Base-by-base conservation (phyloP, 148 eudicot species). In the Rhododendron simsii region DNA sequence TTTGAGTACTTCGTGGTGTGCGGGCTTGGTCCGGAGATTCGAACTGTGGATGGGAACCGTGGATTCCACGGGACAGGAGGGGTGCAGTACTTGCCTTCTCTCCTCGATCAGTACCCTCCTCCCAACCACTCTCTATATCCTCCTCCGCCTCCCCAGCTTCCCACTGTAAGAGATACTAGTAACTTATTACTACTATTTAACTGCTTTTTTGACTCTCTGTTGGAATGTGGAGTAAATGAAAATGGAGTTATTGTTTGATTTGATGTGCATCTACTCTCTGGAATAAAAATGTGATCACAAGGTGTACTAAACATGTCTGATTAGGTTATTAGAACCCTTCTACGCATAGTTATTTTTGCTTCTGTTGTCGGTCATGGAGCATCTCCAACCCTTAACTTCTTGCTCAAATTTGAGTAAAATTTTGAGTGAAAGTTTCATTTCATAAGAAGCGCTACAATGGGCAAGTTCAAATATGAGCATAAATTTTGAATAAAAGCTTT, bases 1-100 rank as follows among this genome's bases (percentile, higher is more conserved):
- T 96, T 96, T 57, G 98, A 96, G 92, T 93, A 96, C 90, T 93
- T 96, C 89, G 95, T 96, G 74, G 98, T 96, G 78, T 96, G 98
- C 78, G 98, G 98, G 78, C 89, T 96, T 59, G 98, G 98, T 30
- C 92, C 98, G 3, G 96, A 96, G 90, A 93, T 96, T 78, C 92
- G 98, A 73, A 92, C 98, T 7, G 86, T 96, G 35, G 98, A 94
- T 8, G 98, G 91, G 20, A 83, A 89, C 76, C 89, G 88, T 84
- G 98, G 98, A 3, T 96, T 91, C 83, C 92, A 94, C 84, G 98
- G 98, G 6, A 84, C 84, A n/a, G 80, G 88, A 23, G 80, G 87
- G 67, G 51, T 95, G 78, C 75, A 71, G 20, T 94, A 96, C 88
- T 88, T 94, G 84, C 91, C 98, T 13, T 94, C 96, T 39, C 91